Conservation (phyloP, 345 rosid genomes). For the Stellera chamaejasme region DNA sequence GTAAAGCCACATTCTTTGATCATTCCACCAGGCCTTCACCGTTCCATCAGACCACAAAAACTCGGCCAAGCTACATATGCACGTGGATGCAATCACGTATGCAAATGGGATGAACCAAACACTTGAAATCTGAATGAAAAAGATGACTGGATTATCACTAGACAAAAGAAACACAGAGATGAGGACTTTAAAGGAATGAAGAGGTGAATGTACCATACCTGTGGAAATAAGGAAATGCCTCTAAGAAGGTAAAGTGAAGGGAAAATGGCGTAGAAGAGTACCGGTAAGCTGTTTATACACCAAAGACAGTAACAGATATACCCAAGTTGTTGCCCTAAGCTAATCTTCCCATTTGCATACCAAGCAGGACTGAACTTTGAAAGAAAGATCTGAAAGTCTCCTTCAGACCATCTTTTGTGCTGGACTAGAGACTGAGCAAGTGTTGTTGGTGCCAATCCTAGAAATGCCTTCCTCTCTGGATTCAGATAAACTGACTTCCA, state of each 20-base stretch:
- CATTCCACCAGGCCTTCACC: constrained; percentile 65
- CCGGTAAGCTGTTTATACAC: constrained; percentile 50
- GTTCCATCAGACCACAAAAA: constrained; percentile 53
- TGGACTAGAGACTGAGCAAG: constrained; percentile 55
- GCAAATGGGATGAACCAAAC: constrained; percentile 54
- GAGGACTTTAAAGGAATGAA: not conserved
- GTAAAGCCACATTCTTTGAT: constrained; percentile 65
- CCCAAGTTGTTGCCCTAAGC: constrained; percentile 38
- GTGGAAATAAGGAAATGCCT: constrained; percentile 62
- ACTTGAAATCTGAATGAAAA: constrained; percentile 36
- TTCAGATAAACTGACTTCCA: constrained; percentile 63
- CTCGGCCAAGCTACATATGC: constrained; percentile 37
- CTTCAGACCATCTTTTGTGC: constrained; percentile 79
- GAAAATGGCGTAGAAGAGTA: constrained; percentile 35
- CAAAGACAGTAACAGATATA: constrained; percentile 42
- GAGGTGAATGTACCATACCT: constrained; percentile 28
- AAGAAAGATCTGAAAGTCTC: constrained; percentile 55
- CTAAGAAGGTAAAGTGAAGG: constrained; percentile 56
- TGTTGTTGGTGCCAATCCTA: constrained; percentile 51
- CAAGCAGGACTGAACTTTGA: constrained; percentile 52
- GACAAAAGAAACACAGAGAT: not conserved
- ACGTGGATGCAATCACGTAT: constrained; percentile 27
- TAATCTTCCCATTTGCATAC: constrained; percentile 45
- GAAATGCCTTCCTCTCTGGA: constrained; percentile 51
- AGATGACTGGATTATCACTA: not conserved